A percentile compares a stretch with the other conserved stretches of the same genome.
Conservation (phyloP, 768 basidiomycete genomes). For the Clavaria fumosa region DNA sequence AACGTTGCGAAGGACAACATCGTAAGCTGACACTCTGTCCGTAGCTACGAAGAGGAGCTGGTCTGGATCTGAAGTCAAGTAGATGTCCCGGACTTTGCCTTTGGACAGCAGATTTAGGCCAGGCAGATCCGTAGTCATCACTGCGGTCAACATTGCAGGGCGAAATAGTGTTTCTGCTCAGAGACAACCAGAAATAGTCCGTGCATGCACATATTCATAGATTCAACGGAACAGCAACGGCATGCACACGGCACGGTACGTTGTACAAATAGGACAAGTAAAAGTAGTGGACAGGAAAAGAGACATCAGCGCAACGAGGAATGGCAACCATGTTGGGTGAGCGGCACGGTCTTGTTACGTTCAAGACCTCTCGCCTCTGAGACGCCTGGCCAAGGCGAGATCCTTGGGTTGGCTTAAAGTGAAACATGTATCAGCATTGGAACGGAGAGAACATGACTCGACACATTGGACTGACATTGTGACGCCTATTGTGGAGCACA, state of each 20-base stretch:
- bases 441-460: neutral
- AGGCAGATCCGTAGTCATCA: conserved; percentile 43
- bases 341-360: too few species aligned
- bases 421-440: conserved; percentile 11
- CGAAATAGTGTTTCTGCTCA: too few species aligned
- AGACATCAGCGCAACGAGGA: too few species aligned
- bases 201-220: too few species aligned
- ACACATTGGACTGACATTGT: conserved; percentile 31
- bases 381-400: conserved; percentile 72
- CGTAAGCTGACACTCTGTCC: conserved; percentile 93
- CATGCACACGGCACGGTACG: too few species aligned
- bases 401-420: conserved; percentile 61
- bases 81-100: conserved; percentile 96
- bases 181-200: too few species aligned
- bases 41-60: conserved; percentile 86
- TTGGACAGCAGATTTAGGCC: conserved; percentile 57
- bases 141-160: too few species aligned
- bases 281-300: too few species aligned
- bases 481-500: conserved; percentile 23
- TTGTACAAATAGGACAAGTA: too few species aligned
- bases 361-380: conserved; percentile 77
- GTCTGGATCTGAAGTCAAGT: conserved; percentile 52
- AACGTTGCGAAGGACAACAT: conserved; percentile 89
- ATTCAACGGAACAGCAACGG: too few species aligned
- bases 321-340: too few species aligned